Percentiles rank a stretch among this genome's conserved stretches.
Evolutionary conservation across 805 yeast genomes (phyloP).

Genomic region (Sungouiella thailandica): DNA sequence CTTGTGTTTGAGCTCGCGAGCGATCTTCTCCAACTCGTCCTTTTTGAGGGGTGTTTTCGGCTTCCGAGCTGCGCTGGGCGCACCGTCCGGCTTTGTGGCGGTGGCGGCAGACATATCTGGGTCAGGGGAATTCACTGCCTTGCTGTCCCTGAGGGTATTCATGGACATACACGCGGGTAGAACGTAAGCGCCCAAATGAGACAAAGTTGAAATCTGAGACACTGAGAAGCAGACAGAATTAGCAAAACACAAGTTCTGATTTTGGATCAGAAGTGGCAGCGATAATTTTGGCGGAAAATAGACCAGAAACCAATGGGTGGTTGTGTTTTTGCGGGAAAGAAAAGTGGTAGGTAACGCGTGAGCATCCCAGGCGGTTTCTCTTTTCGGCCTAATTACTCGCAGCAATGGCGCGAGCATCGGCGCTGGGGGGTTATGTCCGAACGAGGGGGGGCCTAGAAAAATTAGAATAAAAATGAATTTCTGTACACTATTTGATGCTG

Average conservation of each 20-base stretch:
- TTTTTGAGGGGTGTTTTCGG: slow-evolving; percentile 36
- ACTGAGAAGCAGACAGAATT: no score
- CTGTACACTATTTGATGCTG: no score
- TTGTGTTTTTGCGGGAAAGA: background rate
- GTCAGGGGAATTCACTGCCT: slow-evolving; percentile 13
- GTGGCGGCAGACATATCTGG: slow-evolving; percentile 12
- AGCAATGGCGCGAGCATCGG: no score
- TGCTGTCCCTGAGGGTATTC: slow-evolving; percentile 23
- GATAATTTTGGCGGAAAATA: background rate
- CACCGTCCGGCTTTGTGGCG: slow-evolving; percentile 8
- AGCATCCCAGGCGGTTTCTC: background rate
- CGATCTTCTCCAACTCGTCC: slow-evolving; percentile 42
- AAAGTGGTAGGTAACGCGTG: background rate
- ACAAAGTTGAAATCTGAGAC: no score
- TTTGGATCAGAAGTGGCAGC: no score
- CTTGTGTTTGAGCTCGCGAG: slow-evolving; percentile 37
- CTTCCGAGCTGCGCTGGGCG: slow-evolving; percentile 7
- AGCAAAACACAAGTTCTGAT: no score
- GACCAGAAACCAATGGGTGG: background rate
- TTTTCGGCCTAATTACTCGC: slow-evolving; percentile 4
- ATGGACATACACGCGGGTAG: slow-evolving; percentile 5
- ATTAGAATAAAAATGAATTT: no score
- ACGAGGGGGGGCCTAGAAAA: no score
- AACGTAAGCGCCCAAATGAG: background rate
- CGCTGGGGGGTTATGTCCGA: no score